Conservation (phyloP, 257 asterid species). For the Solanum verrucosum region DNA sequence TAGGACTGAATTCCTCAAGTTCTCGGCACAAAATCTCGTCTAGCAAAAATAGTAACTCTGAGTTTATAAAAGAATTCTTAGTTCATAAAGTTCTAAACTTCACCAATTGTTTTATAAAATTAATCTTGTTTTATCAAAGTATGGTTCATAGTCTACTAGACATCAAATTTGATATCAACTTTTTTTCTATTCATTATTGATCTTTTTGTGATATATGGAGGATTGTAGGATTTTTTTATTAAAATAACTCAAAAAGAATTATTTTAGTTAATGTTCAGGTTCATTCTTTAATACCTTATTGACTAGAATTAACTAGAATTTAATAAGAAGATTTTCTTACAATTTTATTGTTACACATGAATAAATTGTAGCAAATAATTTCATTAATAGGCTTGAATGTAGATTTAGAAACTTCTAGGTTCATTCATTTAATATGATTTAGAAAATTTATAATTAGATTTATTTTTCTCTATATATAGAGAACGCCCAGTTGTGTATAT, state of each 20-base stretch:
- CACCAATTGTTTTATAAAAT: no score
- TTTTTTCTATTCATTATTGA: neutral
- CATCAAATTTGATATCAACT: no score
- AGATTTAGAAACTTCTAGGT: neutral
- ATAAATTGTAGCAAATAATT: neutral
- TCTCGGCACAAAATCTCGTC: neutral
- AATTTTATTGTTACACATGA: neutral
- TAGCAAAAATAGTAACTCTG: no score
- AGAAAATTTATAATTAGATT: neutral
- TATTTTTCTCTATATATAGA: neutral
- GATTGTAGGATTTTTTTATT: neutral
- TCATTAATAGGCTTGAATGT: neutral
- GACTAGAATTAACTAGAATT: neutral
- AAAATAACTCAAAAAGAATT: no score
- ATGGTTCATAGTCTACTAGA: neutral
- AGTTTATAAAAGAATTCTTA: neutral
- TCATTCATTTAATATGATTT: neutral
- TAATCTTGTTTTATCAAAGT: neutral
- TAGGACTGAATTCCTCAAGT: neutral
- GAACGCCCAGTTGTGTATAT: neutral
- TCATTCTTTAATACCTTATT: neutral
- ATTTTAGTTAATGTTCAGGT: neutral
- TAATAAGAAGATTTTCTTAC: no score
- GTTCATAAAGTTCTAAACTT: neutral
- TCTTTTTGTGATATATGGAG: neutral